Evolutionary conservation across 768 basidiomycete species (phyloP).

Genomic region (Macrolepiota fuliginosa): DNA sequence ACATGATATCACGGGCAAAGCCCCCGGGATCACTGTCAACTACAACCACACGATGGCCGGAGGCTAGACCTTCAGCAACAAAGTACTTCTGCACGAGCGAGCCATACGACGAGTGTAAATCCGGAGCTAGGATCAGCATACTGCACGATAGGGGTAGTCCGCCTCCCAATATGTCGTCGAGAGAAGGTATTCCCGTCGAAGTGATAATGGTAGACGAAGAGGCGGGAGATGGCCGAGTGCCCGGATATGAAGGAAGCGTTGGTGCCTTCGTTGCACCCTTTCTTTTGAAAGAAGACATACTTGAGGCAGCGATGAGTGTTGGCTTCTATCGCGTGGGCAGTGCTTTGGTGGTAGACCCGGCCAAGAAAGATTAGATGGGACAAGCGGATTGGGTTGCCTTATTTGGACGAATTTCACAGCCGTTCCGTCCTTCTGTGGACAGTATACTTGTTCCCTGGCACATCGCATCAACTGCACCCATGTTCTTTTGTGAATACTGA

Average conservation of each 20-base stretch:
- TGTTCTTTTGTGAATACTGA: not conserved
- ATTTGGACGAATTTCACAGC: not conserved
- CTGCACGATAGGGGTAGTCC: conserved; percentile 83
- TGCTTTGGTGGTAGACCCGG: not conserved
- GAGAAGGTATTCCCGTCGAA: conserved; percentile 87
- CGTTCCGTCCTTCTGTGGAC: not conserved
- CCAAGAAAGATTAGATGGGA: not conserved
- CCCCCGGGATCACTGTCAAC: conserved; percentile 55
- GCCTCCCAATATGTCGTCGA: conserved; percentile 94
- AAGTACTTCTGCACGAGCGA: conserved; percentile 87
- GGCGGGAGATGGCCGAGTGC: conserved; percentile 58
- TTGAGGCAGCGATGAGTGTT: not conserved
- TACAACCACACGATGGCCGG: conserved; percentile 66
- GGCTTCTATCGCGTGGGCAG: not conserved
- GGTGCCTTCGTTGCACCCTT: conserved; percentile 46
- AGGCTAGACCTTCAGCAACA: conserved; percentile 80
- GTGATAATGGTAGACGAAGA: conserved; percentile 56
- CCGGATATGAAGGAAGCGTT: conserved; percentile 33
- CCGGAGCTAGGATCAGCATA: conserved; percentile 75
- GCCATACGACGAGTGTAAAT: conserved; percentile 82
- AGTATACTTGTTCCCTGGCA: not conserved
- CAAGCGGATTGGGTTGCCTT: not conserved
- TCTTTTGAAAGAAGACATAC: conserved; percentile 83
- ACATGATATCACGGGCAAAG: conserved; percentile 79
- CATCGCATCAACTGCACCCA: not conserved